Conservation (phyloP, 257 asterid genomes). For the Galeopsis tetrahit region DNA sequence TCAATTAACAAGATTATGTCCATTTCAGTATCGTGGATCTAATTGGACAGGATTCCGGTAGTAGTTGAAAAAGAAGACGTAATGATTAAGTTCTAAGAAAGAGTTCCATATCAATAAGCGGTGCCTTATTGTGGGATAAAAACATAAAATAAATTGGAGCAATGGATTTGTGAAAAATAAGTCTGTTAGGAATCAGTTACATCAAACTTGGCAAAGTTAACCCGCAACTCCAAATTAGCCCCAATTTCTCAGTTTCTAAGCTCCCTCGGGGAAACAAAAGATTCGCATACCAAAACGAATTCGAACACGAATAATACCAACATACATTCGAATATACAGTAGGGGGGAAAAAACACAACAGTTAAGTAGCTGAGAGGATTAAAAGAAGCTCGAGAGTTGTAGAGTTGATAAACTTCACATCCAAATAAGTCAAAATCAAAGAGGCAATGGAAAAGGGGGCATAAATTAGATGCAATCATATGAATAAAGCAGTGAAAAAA, state of each 20-base stretch:
- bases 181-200: not conserved
- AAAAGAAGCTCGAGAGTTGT: conserved; percentile 5
- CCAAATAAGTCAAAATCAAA: conserved; percentile 26
- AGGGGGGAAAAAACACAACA: not conserved
- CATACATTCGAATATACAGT: not conserved
- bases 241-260: conserved; percentile 15
- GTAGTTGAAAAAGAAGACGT: not conserved
- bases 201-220: not conserved
- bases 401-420: not conserved
- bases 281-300: conserved; percentile 15
- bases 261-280: conserved; percentile 10
- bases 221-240: conserved; percentile 18
- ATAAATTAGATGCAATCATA: not conserved
- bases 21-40: conserved; percentile 8
- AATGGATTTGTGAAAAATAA: conserved; percentile 3
- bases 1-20: not conserved
- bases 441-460: not conserved
- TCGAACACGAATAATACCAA: not conserved
- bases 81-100: not conserved
- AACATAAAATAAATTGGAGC: not conserved
- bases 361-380: conserved; percentile 21
- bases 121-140: not conserved
- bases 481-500: conserved; percentile 12
- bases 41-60: conserved; percentile 1
- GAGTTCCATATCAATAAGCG: conserved; percentile 8